Evolutionary conservation across 1,139 yeast species (phyloP).

Genomic region (Candida neerlandica): DNA sequence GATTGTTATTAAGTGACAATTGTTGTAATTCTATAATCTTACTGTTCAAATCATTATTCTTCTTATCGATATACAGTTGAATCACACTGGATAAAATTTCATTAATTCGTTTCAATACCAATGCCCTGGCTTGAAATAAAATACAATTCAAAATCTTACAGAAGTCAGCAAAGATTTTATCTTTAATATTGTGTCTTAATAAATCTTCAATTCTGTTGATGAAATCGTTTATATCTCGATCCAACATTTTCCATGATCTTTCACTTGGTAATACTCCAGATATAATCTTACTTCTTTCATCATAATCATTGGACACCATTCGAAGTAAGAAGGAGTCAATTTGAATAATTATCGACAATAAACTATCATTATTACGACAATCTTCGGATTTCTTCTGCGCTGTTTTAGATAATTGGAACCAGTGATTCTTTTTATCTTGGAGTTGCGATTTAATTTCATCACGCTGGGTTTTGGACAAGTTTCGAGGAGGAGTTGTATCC

Average conservation of each 20-base stretch:
- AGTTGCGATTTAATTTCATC: conserved; percentile 23
- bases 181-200: conserved; percentile 15
- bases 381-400: conserved; percentile 27
- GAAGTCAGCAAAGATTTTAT: conserved; percentile 24
- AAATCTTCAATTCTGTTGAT: conserved; percentile 25
- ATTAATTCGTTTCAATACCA: conserved; percentile 33
- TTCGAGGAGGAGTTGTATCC: background rate
- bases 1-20: conserved; percentile 26
- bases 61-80: conserved; percentile 25
- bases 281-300: conserved; percentile 33
- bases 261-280: conserved; percentile 33
- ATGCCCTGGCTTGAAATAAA: conserved; percentile 31
- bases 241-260: conserved; percentile 36
- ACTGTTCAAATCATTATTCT: conserved; percentile 20
- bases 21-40: conserved; percentile 35
- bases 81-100: conserved; percentile 28
- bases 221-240: conserved; percentile 28
- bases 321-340: conserved; percentile 36
- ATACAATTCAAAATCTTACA: conserved; percentile 33
- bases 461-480: conserved; percentile 15
- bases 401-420: conserved; percentile 34
- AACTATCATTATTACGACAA: conserved; percentile 24
- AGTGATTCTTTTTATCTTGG: conserved; percentile 27
- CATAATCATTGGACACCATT: conserved; percentile 37
- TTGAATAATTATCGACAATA: conserved; percentile 28